Conservation (phyloP, 768 basidiomycete genomes). For the Naganishia vaughanmartiniae region DNA sequence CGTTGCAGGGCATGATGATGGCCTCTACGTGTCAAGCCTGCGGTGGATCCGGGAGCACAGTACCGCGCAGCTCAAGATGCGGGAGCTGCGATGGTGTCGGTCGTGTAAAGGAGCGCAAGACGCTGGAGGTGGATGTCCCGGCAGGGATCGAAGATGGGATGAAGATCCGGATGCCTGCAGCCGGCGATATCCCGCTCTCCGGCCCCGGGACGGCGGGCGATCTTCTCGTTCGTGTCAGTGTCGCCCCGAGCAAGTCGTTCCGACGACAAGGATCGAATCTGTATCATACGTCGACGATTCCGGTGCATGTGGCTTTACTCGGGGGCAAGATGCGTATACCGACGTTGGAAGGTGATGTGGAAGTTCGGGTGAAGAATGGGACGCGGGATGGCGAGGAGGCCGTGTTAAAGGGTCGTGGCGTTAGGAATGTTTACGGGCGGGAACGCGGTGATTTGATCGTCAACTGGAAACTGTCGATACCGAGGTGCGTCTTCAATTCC, state of each 20-base stretch:
- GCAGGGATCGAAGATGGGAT: constrained; percentile 93
- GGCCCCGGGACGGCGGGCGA: constrained; percentile 79
- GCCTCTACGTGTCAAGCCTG: constrained; percentile 82
- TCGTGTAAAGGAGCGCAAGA: constrained; percentile 74
- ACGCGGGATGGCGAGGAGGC: constrained; percentile 98
- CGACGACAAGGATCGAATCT: constrained; percentile 86
- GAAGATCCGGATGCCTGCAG: constrained; percentile 74
- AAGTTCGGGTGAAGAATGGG: constrained; percentile 84
- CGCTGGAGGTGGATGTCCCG: constrained; percentile 77
- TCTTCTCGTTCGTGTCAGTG: constrained; percentile 78
- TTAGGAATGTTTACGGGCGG: constrained; percentile 53
- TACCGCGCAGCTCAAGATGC: constrained; percentile 77
- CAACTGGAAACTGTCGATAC: constrained; percentile 79
- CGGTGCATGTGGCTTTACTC: constrained; percentile 85
- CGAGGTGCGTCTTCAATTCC: constrained; percentile 64
- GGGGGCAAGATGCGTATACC: constrained; percentile 89
- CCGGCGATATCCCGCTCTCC: constrained; percentile 78
- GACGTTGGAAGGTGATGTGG: constrained; percentile 91
- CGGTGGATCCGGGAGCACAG: constrained; percentile 71
- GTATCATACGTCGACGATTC: constrained; percentile 83
- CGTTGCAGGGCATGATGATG: constrained; percentile 96
- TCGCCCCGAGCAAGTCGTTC: constrained; percentile 78
- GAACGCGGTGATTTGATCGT: constrained; percentile 74
- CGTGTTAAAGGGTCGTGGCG: constrained; percentile 83
- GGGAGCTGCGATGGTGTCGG: constrained; percentile 79